phyloP scores from a whole-genome alignment of 331 rosid species.

The Prunus yedoensis region DNA sequence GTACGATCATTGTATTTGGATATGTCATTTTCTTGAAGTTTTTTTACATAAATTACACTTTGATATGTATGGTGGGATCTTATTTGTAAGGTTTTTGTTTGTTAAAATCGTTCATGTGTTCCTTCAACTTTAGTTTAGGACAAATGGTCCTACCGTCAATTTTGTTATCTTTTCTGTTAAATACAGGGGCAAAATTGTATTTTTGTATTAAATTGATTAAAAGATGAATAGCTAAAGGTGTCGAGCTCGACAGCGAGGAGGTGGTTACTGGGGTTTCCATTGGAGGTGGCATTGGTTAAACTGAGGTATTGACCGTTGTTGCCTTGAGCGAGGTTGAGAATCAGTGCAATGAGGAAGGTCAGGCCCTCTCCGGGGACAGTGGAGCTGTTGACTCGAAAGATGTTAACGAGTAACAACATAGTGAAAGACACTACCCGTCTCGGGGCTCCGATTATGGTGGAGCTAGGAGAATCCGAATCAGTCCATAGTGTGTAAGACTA shows the following conservation, averaged over 20 bases:
- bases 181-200: no score
- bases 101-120: no score
- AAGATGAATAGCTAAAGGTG: slow-evolving; percentile 30
- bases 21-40: no score
- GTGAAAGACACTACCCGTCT: slow-evolving; percentile 38
- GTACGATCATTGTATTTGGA: no score
- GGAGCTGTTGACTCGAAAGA: slow-evolving; percentile 21
- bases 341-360: slow-evolving; percentile 51
- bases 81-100: no score
- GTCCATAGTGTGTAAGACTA: slow-evolving; percentile 48
- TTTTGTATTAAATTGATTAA: no score
- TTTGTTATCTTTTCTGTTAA: no score
- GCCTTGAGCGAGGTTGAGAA: slow-evolving; percentile 24
- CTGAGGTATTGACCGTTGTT: slow-evolving; percentile 62
- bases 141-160: no score
- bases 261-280: slow-evolving; percentile 46
- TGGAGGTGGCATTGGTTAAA: slow-evolving; percentile 61
- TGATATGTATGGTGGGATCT: no score
- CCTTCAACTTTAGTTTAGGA: no score
- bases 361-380: slow-evolving; percentile 57
- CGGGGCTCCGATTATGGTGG: background rate
- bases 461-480: background rate
- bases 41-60: no score
- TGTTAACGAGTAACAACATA: no score
- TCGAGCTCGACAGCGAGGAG: slow-evolving; percentile 66